A percentile compares a stretch with the other conserved stretches of the same genome.
phyloP scores from a whole-genome alignment of 225 moss, liverwort and hornwort genomes.

The Climacium dendroides region DNA sequence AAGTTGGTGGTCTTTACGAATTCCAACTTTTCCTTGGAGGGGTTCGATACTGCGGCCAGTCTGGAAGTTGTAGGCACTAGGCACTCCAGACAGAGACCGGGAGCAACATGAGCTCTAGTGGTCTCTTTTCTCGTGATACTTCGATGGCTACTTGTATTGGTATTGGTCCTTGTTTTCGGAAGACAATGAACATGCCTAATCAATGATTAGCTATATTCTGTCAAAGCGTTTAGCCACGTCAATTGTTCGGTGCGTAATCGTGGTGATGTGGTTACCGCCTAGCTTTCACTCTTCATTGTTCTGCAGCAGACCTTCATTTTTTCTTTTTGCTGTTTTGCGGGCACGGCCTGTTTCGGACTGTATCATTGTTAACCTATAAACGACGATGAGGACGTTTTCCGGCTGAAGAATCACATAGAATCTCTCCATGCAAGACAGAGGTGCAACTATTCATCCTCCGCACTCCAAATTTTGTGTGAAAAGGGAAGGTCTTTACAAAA shows the following conservation, averaged over 20 bases:
- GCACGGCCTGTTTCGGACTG: not conserved
- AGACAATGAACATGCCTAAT: not conserved
- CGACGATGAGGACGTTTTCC: too few relatives aligned
- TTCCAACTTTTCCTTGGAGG: conserved; percentile 7
- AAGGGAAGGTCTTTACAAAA: too few relatives aligned
- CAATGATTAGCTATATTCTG: not conserved
- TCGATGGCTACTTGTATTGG: conserved; percentile 2
- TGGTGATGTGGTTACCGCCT: not conserved
- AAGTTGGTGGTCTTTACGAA: conserved; percentile 1
- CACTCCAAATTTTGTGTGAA: too few relatives aligned
- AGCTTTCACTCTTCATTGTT: not conserved
- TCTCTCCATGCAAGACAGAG: too few relatives aligned
- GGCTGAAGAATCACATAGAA: too few relatives aligned
- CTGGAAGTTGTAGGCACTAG: conserved; percentile 1
- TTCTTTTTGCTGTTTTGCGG: not conserved
- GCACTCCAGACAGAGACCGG: not conserved
- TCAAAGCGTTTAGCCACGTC: not conserved
- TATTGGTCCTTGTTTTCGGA: not conserved
- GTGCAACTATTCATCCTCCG: too few relatives aligned
- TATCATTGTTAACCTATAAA: too few relatives aligned
- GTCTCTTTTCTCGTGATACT: conserved; percentile 16
- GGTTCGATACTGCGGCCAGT: conserved; percentile 12
- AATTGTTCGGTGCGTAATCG: not conserved
- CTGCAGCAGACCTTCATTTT: not conserved
- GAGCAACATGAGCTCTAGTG: not conserved